These are phyloP conservation scores for Fusarium denticulatum DNA, from an alignment of 2,329 filamentous ascomycete genomes.

Conservation along the genomic window DNA sequence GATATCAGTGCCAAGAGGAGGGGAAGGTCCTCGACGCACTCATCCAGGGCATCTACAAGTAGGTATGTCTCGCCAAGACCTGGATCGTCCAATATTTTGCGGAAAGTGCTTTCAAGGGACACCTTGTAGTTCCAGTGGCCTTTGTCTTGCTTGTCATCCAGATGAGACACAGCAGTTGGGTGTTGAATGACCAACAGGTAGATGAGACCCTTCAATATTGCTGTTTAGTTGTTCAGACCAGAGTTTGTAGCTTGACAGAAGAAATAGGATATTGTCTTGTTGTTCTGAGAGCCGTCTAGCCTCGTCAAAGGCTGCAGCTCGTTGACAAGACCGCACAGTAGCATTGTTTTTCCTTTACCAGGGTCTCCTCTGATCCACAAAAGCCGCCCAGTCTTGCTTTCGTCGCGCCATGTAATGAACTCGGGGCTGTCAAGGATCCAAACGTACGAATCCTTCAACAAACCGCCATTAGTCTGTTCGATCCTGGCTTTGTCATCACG, in stretches of 20 bases:
- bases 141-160: constrained; percentile 3
- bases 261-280: constrained; percentile 45
- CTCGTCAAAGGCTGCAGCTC: background rate
- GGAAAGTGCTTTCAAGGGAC: rapidly evolving
- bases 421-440: background rate
- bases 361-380: constrained; percentile 50
- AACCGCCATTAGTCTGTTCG: background rate
- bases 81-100: rapidly evolving
- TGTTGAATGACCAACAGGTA: constrained; percentile 51
- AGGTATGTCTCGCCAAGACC: rapidly evolving
- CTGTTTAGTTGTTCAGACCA: constrained; percentile 49
- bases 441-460: background rate
- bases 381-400: background rate
- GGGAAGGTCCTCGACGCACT: constrained; percentile 46
- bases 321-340: constrained; percentile 44
- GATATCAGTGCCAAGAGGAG: constrained; percentile 46
- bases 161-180: constrained; percentile 46
- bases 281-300: rapidly evolving
- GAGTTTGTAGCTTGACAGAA: constrained; percentile 50
- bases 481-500: background rate
- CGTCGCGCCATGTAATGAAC: background rate
- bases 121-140: background rate
- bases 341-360: constrained; percentile 52
- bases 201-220: constrained; percentile 56
- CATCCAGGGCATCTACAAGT: constrained; percentile 59